A percentile compares a stretch with the other conserved stretches of the same genome.
phyloP scores from a whole-genome alignment of 371 early-diverging fungal species.

The Syncephalastrum monosporum region DNA sequence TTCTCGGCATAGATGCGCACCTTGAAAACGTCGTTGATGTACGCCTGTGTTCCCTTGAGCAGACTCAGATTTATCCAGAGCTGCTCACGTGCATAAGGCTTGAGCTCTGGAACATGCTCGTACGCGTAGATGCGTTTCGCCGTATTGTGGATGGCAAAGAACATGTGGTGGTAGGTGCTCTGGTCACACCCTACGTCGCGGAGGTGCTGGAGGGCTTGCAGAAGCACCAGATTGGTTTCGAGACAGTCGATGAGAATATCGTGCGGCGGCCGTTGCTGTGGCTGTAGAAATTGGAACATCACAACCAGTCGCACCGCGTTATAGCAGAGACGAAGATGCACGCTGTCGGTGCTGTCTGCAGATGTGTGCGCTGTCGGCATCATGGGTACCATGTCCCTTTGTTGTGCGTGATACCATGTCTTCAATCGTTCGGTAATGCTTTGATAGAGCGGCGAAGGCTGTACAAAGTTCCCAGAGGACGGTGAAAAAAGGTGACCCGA shows the following conservation, averaged over 20 bases:
- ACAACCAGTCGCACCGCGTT: constrained; percentile 38
- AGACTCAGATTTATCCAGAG: constrained; percentile 34
- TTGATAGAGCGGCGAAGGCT: constrained; percentile 31
- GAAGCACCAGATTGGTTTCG: constrained; percentile 27
- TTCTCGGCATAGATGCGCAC: constrained; percentile 43
- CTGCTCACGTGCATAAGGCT: constrained; percentile 26
- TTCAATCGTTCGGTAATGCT: constrained; percentile 27
- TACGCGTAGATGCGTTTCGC: constrained; percentile 22
- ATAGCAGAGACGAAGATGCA: constrained; percentile 38
- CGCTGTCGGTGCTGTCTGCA: constrained; percentile 6
- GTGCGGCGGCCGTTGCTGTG: constrained; percentile 16
- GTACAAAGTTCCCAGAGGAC: background rate
- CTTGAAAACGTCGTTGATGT: constrained; percentile 41
- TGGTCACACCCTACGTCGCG: constrained; percentile 36
- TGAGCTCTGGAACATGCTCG: constrained; percentile 1
- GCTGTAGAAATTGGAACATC: constrained; percentile 32
- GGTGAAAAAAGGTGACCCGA: constrained; percentile 19
- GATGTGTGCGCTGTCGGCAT: constrained; percentile 1
- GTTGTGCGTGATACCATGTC: constrained; percentile 24
- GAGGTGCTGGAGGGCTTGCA: constrained; percentile 29
- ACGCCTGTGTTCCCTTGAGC: constrained; percentile 41
- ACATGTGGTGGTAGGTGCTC: constrained; percentile 48
- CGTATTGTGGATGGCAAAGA: constrained; percentile 42
- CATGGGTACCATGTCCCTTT: background rate
- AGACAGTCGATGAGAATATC: constrained; percentile 37